These are phyloP conservation scores for Diphasiastrum complanatum DNA, from an alignment of 83 land plant genomes.

Conservation along the genomic window DNA sequence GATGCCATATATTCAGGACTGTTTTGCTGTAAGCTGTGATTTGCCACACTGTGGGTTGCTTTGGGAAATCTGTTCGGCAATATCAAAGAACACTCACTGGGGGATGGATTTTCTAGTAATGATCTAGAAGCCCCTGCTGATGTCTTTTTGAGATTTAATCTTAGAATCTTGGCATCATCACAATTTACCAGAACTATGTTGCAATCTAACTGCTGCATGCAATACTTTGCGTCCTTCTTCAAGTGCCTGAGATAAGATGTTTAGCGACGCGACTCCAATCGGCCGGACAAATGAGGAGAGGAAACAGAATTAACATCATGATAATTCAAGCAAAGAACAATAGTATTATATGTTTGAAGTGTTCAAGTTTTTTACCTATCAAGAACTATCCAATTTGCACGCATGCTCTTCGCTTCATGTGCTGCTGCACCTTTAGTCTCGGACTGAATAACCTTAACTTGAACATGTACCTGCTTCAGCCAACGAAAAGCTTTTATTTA, in stretches of 20 bases:
- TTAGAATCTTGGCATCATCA: slow-evolving; percentile 55
- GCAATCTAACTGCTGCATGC: slow-evolving; percentile 72
- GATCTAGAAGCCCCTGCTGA: not conserved
- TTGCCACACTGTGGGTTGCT: too few relatives aligned
- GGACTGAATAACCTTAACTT: slow-evolving; percentile 56
- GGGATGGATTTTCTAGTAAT: not conserved
- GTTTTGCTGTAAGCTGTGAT: slow-evolving; percentile 48
- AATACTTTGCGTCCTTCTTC: slow-evolving; percentile 58
- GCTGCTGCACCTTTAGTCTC: slow-evolving; percentile 53
- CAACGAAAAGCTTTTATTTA: not conserved
- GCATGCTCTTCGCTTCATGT: slow-evolving; percentile 47
- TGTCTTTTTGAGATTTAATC: slow-evolving; percentile 17
- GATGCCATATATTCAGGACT: slow-evolving; percentile 54
- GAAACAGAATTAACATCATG: too few relatives aligned
- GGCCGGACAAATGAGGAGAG: too few relatives aligned
- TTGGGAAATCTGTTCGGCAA: too few relatives aligned
- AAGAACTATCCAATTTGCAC: slow-evolving; percentile 79
- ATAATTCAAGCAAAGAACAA: too few relatives aligned
- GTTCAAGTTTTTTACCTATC: slow-evolving; percentile 51
- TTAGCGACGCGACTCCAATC: too few relatives aligned
- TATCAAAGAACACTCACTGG: not conserved
- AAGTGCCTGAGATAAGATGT: slow-evolving; percentile 42
- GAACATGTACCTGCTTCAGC: slow-evolving; percentile 52
- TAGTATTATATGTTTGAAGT: not conserved
- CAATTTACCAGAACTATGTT: slow-evolving; percentile 64